Conservation (phyloP, 352 stramenopile species). For the Chrysophaeum taylorii region DNA sequence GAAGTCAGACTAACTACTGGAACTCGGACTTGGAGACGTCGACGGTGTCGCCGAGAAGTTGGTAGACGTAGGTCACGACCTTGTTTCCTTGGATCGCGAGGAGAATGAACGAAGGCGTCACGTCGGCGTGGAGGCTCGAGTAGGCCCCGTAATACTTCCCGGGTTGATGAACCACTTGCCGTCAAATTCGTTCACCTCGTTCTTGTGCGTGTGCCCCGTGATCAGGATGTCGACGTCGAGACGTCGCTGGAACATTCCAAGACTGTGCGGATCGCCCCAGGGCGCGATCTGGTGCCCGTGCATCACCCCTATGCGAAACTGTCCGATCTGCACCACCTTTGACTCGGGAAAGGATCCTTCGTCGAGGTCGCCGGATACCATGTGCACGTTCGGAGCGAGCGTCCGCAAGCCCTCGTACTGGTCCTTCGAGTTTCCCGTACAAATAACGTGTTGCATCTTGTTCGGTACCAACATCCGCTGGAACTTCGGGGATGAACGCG, state of each 20-base stretch:
- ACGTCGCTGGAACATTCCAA: conserved; percentile 73
- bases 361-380: conserved; percentile 88
- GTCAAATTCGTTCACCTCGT: conserved; percentile 76
- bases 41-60: conserved; percentile 41
- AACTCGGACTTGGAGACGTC: conserved; percentile 15
- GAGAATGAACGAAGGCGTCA: conserved; percentile 90
- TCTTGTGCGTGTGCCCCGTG: conserved; percentile 84
- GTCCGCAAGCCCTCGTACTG: conserved; percentile 84
- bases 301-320: conserved; percentile 91
- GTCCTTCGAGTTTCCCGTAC: conserved; percentile 91
- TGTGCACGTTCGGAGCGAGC: conserved; percentile 90
- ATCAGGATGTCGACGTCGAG: conserved; percentile 95
- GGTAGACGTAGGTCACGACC: conserved; percentile 92
- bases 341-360: conserved; percentile 82
- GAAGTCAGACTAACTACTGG: too few species aligned
- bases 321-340: conserved; percentile 85
- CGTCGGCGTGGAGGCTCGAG: conserved; percentile 52
- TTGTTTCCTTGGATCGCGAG: conserved; percentile 91
- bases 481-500: conserved; percentile 88
- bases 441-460: conserved; percentile 96
- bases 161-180: conserved; percentile 94
- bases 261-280: conserved; percentile 61
- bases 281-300: conserved; percentile 87
- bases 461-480: conserved; percentile 64
- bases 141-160: conserved; percentile 91